A percentile compares a stretch with the other conserved stretches of the same genome.
phyloP scores from a whole-genome alignment of 2,329 filamentous ascomycete genomes.

The Exophiala aquamarina region DNA sequence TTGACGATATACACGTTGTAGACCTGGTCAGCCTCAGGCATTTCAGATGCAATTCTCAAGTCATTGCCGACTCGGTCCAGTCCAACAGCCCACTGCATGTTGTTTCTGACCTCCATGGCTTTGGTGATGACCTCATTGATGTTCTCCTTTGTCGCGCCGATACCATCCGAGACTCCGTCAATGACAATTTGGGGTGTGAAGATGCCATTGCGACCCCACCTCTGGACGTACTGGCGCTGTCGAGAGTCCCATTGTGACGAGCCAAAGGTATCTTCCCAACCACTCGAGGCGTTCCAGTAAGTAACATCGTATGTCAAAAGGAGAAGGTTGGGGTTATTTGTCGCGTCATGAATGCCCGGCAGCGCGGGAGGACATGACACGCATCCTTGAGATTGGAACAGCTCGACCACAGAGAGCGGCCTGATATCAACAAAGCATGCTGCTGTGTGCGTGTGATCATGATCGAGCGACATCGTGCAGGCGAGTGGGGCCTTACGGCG shows the following conservation, averaged over 20 bases:
- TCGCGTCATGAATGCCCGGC: slow-evolving; percentile 19
- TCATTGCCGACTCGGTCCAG: slow-evolving; percentile 18
- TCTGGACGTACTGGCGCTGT: slow-evolving; percentile 19
- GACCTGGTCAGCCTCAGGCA: slow-evolving; percentile 15
- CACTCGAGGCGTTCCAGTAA: slow-evolving; percentile 21
- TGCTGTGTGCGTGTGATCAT: slow-evolving; percentile 20
- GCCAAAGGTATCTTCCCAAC: slow-evolving; percentile 24
- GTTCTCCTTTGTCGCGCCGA: slow-evolving; percentile 18
- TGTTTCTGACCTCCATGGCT: slow-evolving; percentile 18
- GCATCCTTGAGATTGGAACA: slow-evolving; percentile 25
- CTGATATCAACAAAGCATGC: slow-evolving; percentile 24
- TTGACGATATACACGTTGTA: slow-evolving; percentile 19
- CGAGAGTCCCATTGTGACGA: slow-evolving; percentile 18
- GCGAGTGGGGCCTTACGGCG: slow-evolving; percentile 20
- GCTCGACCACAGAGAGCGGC: slow-evolving; percentile 23
- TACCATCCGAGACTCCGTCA: slow-evolving; percentile 19
- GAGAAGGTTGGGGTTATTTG: slow-evolving; percentile 20
- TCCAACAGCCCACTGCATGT: slow-evolving; percentile 15
- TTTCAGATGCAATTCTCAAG: slow-evolving; percentile 16
- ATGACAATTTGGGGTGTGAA: slow-evolving; percentile 24
- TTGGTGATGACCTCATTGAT: slow-evolving; percentile 17
- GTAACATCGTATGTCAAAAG: slow-evolving; percentile 25
- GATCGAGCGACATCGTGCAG: slow-evolving; percentile 18
- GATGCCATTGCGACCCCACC: slow-evolving; percentile 17
- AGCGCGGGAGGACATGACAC: slow-evolving; percentile 22